Conservation (phyloP, 495 filamentous ascomycete species). For the Tuber umbilicatum region DNA sequence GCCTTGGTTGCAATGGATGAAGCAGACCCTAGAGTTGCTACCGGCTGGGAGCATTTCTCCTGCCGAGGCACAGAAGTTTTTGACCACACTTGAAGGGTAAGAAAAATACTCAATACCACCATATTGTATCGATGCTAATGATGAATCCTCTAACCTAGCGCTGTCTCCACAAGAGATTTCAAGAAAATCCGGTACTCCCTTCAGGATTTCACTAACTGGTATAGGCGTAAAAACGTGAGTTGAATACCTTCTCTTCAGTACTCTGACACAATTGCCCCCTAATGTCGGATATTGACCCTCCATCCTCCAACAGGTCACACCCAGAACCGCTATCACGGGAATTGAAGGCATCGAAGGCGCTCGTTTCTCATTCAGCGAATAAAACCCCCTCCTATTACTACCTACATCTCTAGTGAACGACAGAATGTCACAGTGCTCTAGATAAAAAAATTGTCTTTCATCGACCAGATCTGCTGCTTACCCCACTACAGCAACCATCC, state of each 20-base stretch:
- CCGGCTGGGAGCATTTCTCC: constrained; percentile 71
- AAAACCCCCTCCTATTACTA: not conserved
- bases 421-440: not conserved
- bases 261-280: not conserved
- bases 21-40: constrained; percentile 72
- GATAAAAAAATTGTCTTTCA: not conserved
- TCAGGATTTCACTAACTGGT: constrained; percentile 94
- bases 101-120: not conserved
- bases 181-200: constrained; percentile 68
- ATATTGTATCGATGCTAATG: not conserved
- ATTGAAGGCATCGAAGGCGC: constrained; percentile 39
- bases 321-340: constrained; percentile 33
- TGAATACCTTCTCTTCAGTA: not conserved
- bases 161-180: constrained; percentile 34
- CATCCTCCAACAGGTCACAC: constrained; percentile 30
- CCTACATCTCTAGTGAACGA: not conserved
- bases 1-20: constrained; percentile 70
- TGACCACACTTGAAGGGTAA: constrained; percentile 46
- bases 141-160: constrained; percentile 6
- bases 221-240: constrained; percentile 77
- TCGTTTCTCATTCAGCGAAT: constrained; percentile 35
- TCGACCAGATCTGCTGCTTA: not conserved
- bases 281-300: constrained; percentile 9
- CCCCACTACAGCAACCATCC: not conserved
- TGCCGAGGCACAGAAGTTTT: constrained; percentile 48